Conservation (phyloP, 2,329 filamentous ascomycete genomes). For the Huntiella savannae region DNA sequence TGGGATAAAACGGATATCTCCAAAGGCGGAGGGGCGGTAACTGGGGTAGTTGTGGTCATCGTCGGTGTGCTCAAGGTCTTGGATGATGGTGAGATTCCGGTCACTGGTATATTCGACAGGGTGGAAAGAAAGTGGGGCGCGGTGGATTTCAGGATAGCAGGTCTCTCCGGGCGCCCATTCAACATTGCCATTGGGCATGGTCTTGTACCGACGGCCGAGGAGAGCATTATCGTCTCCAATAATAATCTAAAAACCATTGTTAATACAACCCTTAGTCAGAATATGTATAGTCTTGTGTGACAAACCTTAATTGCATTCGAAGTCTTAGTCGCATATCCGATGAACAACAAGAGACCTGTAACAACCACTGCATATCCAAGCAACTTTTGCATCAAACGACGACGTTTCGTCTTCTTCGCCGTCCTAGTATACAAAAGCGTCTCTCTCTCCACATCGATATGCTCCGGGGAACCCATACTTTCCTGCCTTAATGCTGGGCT, state of each 20-base stretch:
- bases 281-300: neutral
- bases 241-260: neutral
- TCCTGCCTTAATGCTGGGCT: neutral
- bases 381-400: neutral
- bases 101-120: neutral
- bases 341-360: neutral
- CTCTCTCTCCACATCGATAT: neutral
- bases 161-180: conserved; percentile 1
- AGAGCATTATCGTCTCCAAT: neutral
- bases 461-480: neutral
- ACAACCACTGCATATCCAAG: neutral
- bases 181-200: neutral
- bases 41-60: neutral
- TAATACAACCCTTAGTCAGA: neutral
- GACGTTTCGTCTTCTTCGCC: neutral
- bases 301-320: neutral
- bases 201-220: neutral
- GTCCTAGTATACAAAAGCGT: neutral
- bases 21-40: neutral
- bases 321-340: neutral
- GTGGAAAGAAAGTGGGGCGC: neutral
- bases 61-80: neutral
- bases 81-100: neutral
- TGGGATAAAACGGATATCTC: neutral
- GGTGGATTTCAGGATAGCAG: neutral